Conservation (phyloP, 2,329 filamentous ascomycete species). For the Apiospora phragmitis region DNA sequence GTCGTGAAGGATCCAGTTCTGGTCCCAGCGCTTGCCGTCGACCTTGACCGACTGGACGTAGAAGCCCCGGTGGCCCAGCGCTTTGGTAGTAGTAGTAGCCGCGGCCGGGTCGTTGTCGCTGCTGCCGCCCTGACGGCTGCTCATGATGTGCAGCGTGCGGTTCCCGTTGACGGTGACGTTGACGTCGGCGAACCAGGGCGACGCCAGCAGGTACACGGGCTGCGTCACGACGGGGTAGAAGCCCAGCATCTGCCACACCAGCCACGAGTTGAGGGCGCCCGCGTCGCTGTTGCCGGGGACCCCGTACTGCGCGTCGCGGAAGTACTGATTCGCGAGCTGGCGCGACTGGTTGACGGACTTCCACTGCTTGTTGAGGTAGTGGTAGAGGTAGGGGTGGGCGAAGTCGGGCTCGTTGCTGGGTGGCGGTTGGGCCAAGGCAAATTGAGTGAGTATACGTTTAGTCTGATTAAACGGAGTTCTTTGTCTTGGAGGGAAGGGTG, state of each 20-base stretch:
- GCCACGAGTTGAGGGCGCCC: conserved; percentile 69
- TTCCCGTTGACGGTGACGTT: conserved; percentile 59
- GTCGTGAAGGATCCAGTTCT: conserved; percentile 67
- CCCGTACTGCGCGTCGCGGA: conserved; percentile 58
- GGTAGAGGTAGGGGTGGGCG: conserved; percentile 66
- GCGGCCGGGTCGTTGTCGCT: conserved; percentile 34
- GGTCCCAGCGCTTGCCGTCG: conserved; percentile 59
- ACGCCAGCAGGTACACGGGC: conserved; percentile 60
- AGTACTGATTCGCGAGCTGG: conserved; percentile 65
- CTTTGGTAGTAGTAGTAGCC: too few relatives aligned
- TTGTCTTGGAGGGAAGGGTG: too few relatives aligned
- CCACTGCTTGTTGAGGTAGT: conserved; percentile 66
- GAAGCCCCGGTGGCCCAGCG: conserved; percentile 55
- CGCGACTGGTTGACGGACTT: conserved; percentile 56
- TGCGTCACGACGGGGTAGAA: conserved; percentile 67
- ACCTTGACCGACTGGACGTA: conserved; percentile 68
- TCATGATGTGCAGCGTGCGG: conserved; percentile 59
- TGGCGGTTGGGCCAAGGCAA: too few relatives aligned
- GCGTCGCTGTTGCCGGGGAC: conserved; percentile 72
- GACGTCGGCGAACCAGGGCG: conserved; percentile 65
- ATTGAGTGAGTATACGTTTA: conserved; percentile 43
- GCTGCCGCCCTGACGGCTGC: conserved; percentile 63
- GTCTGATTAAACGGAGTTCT: too few relatives aligned
- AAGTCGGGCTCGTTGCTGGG: conserved; percentile 62
- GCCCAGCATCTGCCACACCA: conserved; percentile 68